Conservation (phyloP, 345 rosid species). For the Angophora floribunda region DNA sequence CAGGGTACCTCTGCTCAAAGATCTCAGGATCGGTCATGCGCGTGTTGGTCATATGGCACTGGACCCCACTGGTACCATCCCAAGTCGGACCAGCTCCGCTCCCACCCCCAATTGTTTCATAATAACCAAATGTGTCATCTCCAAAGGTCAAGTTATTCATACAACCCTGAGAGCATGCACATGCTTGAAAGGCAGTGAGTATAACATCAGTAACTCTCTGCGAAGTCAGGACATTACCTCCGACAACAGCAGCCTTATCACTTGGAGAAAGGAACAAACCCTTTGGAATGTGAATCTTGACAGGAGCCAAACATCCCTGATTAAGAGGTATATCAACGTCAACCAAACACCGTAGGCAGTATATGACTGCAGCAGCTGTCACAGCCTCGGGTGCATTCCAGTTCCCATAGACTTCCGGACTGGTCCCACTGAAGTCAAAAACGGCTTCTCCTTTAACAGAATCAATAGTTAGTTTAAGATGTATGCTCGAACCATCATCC, state of each 20-base stretch:
- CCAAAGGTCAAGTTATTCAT: slow-evolving; percentile 99
- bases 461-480: slow-evolving; percentile 63
- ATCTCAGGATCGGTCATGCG: slow-evolving; percentile 99
- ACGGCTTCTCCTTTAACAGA: slow-evolving; percentile 66
- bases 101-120: slow-evolving; percentile 95
- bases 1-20: slow-evolving; percentile 94
- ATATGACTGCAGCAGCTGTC: slow-evolving; percentile 89
- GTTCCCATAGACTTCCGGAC: slow-evolving; percentile 88
- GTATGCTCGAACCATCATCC: slow-evolving; percentile 91
- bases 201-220: slow-evolving; percentile 89
- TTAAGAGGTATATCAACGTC: slow-evolving; percentile 90
- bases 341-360: slow-evolving; percentile 85
- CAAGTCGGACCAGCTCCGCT: slow-evolving; percentile 88
- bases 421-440: slow-evolving; percentile 87
- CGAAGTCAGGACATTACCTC: slow-evolving; percentile 93
- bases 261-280: slow-evolving; percentile 93
- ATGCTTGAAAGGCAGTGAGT: slow-evolving; percentile 82
- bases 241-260: slow-evolving; percentile 93
- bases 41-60: slow-evolving; percentile 97
- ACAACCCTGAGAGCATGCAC: slow-evolving; percentile 97
- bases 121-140: slow-evolving; percentile 77
- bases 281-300: slow-evolving; percentile 56
- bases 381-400: slow-evolving; percentile 99
- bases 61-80: slow-evolving; percentile 93
- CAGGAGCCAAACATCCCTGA: slow-evolving; percentile 95